These are phyloP conservation scores for Limonium bicolor DNA, from an alignment of 148 eudicot genomes.

Conservation along the genomic window DNA sequence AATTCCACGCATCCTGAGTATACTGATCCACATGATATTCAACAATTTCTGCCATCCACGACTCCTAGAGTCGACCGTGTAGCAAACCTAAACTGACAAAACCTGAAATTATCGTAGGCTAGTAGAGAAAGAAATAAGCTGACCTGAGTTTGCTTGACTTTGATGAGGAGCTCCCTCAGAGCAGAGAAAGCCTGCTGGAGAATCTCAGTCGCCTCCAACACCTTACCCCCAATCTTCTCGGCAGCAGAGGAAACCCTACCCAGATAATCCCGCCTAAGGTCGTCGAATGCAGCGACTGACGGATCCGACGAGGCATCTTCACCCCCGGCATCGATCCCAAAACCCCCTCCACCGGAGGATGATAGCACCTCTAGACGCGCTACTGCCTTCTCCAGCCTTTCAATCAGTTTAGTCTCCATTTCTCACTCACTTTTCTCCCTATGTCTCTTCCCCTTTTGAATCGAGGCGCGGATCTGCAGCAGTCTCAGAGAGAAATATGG, in stretches of 20 bases:
- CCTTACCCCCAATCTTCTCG: conserved; percentile 80
- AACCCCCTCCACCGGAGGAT: conserved; percentile 10
- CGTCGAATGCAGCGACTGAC: conserved; percentile 59
- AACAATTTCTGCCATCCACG: too few species aligned
- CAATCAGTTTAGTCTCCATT: conserved; percentile 68
- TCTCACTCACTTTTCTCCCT: too few species aligned
- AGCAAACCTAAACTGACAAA: too few species aligned
- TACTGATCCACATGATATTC: too few species aligned
- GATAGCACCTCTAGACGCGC: conserved; percentile 51
- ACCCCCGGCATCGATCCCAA: conserved; percentile 13
- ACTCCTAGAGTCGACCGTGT: too few species aligned
- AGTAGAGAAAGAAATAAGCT: neutral
- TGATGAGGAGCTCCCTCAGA: conserved; percentile 58
- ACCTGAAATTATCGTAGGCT: too few species aligned
- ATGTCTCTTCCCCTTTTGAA: too few species aligned
- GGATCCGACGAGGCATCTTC: conserved; percentile 51
- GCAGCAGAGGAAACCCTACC: conserved; percentile 51
- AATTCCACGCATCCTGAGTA: too few species aligned
- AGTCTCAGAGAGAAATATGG: too few species aligned
- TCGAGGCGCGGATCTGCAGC: too few species aligned
- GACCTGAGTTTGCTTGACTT: conserved; percentile 68
- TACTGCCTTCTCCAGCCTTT: conserved; percentile 72
- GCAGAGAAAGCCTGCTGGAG: conserved; percentile 45
- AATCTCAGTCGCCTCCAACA: conserved; percentile 42
- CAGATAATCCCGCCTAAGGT: conserved; percentile 33